Conservation (phyloP, 2,329 filamentous ascomycete genomes). For the Drechslerella coelobrocha region DNA sequence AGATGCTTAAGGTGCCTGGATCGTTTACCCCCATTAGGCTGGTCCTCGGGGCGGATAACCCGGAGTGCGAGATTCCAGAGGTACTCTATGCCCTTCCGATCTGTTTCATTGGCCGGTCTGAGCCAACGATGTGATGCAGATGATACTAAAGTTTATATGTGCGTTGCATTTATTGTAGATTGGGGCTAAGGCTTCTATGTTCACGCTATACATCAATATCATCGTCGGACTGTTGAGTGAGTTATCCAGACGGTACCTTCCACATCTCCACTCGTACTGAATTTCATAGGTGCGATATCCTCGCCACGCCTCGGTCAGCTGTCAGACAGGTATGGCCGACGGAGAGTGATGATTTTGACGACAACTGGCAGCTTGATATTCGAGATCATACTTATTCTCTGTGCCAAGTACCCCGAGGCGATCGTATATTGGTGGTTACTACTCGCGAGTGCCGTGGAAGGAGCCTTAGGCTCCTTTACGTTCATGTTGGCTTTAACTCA, state of each 20-base stretch:
- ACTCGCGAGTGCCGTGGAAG: constrained; percentile 78
- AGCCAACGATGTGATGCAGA: too few species aligned
- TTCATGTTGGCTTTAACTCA: constrained; percentile 78
- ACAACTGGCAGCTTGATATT: constrained; percentile 75
- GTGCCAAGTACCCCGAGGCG: constrained; percentile 74
- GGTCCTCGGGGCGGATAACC: constrained; percentile 72
- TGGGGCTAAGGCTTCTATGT: constrained; percentile 76
- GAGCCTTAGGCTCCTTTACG: constrained; percentile 86
- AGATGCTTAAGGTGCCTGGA: constrained; percentile 69
- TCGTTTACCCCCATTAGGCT: constrained; percentile 58
- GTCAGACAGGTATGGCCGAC: constrained; percentile 86
- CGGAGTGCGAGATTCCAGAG: constrained; percentile 78
- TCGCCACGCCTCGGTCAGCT: constrained; percentile 83
- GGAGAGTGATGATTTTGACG: constrained; percentile 73
- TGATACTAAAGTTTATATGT: background rate
- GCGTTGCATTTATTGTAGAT: constrained; percentile 58
- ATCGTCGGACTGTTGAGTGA: constrained; percentile 72
- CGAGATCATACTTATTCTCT: constrained; percentile 79
- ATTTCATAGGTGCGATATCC: constrained; percentile 68
- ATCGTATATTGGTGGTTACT: constrained; percentile 81
- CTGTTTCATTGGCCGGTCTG: too few species aligned
- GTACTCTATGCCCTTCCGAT: constrained; percentile 55
- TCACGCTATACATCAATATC: constrained; percentile 77
- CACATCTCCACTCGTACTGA: background rate
- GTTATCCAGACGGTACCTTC: too few species aligned